phyloP scores from a whole-genome alignment of 2,329 filamentous ascomycete genomes.

The Colletotrichum viniferum region DNA sequence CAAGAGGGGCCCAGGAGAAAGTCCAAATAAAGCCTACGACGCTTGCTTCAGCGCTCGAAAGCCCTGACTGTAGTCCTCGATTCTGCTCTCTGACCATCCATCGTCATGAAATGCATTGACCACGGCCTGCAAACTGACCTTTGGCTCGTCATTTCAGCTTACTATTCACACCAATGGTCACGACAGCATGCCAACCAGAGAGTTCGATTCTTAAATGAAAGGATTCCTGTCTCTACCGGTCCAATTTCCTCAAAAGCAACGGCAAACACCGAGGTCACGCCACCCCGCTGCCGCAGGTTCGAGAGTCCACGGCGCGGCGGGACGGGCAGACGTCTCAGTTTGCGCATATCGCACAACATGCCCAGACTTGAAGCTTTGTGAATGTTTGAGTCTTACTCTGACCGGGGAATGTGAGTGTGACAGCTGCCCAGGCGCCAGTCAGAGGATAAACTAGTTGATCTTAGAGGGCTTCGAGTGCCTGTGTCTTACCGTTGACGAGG shows the following conservation, averaged over 20 bases:
- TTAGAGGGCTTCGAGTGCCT: background rate
- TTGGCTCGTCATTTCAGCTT: no score
- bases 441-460: accelerated
- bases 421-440: background rate
- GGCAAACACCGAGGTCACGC: background rate
- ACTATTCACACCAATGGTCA: accelerated
- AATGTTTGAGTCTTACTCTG: accelerated
- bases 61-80: background rate
- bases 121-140: no score
- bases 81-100: background rate
- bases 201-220: accelerated
- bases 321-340: background rate
- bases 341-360: background rate
- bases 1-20: no score
- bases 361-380: accelerated
- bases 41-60: no score
- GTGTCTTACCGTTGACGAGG: background rate
- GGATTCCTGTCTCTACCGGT: no score
- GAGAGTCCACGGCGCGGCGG: background rate
- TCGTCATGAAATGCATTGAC: background rate
- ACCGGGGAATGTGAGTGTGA: accelerated
- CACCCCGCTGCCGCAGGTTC: background rate
- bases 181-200: accelerated
- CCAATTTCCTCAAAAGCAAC: no score
- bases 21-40: no score